Percentiles rank a stretch among this genome's conserved stretches.
Evolutionary conservation across 2,329 filamentous ascomycete genomes (phyloP).

Genomic region (Stemphylium beticola): DNA sequence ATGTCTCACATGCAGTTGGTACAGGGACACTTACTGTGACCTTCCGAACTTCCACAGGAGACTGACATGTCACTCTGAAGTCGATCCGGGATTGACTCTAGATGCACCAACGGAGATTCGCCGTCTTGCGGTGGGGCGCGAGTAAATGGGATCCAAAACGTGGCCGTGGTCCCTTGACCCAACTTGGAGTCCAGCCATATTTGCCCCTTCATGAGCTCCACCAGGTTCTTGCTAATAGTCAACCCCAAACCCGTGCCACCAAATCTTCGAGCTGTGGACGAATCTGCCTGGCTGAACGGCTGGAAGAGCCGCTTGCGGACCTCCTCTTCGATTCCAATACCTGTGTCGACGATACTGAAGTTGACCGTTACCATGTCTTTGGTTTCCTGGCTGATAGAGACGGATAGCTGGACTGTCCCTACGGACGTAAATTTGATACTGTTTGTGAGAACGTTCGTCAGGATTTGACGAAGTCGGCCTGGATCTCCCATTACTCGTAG

Average conservation of each 20-base stretch:
- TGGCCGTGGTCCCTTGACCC: constrained; percentile 73
- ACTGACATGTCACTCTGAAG: constrained; percentile 64
- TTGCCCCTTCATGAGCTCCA: constrained; percentile 79
- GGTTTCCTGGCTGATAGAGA: constrained; percentile 68
- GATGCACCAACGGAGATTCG: constrained; percentile 62
- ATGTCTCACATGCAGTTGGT: no score
- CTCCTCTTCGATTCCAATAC: constrained; percentile 81
- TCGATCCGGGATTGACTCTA: constrained; percentile 70
- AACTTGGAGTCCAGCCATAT: constrained; percentile 72
- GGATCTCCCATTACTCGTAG: constrained; percentile 87
- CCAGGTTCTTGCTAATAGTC: constrained; percentile 78
- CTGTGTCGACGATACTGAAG: constrained; percentile 77
- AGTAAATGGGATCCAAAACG: constrained; percentile 78
- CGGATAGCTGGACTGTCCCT: constrained; percentile 62
- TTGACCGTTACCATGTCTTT: constrained; percentile 69
- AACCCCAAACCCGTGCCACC: constrained; percentile 79
- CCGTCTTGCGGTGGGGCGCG: constrained; percentile 65
- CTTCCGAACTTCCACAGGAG: constrained; percentile 72
- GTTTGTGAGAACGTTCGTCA: constrained; percentile 75
- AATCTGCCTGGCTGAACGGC: constrained; percentile 82
- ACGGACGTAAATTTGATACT: constrained; percentile 51
- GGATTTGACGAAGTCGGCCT: constrained; percentile 80
- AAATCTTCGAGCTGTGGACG: constrained; percentile 78
- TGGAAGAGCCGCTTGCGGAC: constrained; percentile 76
- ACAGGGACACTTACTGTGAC: constrained; percentile 34